These are phyloP conservation scores for Austropuccinia psidii DNA, from an alignment of 1,284 basidiomycete species.

Conservation along the genomic window DNA sequence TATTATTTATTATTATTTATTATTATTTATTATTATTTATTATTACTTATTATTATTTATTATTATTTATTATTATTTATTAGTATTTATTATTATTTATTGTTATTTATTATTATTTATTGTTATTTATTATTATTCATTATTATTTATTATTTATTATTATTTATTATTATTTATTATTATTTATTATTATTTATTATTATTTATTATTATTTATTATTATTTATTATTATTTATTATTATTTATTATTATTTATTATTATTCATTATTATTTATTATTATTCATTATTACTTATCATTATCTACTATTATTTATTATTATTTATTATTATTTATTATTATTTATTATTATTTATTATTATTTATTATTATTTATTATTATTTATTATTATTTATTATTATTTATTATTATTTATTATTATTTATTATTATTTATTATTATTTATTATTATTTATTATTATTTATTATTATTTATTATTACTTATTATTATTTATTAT, in stretches of 20 bases:
- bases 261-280: neutral
- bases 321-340: neutral
- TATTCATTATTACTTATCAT: neutral
- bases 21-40: neutral
- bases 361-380: neutral
- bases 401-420: neutral
- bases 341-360: neutral
- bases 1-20: neutral
- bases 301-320: neutral
- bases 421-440: neutral
- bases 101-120: neutral
- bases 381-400: neutral
- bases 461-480: neutral
- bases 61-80: neutral
- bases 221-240: neutral
- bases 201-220: neutral
- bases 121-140: neutral
- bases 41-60: neutral
- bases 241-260: neutral
- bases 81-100: neutral
- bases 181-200: neutral
- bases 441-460: neutral
- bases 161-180: neutral
- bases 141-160: neutral
- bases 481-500: neutral